Percentiles rank a stretch among this genome's conserved stretches.
phyloP scores from a whole-genome alignment of 2,329 filamentous ascomycete species.

The Clonostachys chloroleuca region DNA sequence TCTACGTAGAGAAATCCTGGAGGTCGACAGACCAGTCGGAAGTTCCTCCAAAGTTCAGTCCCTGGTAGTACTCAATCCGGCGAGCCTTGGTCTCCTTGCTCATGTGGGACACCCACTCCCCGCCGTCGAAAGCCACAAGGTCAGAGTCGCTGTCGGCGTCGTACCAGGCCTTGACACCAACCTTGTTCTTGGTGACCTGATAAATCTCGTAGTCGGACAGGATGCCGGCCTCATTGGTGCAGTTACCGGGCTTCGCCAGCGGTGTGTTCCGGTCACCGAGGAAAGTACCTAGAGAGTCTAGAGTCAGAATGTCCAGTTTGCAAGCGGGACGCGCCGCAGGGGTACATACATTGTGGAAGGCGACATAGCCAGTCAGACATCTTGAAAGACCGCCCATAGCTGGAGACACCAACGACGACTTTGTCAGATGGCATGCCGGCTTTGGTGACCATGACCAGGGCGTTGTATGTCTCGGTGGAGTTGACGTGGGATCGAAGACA shows the following conservation, averaged over 20 bases:
- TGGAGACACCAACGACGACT: constrained; percentile 19
- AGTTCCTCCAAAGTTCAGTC: constrained; percentile 7
- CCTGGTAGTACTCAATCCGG: neutral
- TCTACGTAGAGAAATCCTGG: neutral
- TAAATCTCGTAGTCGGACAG: constrained; percentile 21
- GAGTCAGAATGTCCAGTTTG: constrained; percentile 1
- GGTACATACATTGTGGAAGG: constrained; percentile 16
- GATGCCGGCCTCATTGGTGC: constrained; percentile 20
- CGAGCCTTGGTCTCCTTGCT: constrained; percentile 3
- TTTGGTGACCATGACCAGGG: constrained; percentile 28
- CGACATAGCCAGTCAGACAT: constrained; percentile 21
- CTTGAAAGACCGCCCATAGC: constrained; percentile 22
- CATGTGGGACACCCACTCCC: constrained; percentile 12
- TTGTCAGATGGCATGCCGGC: constrained; percentile 19
- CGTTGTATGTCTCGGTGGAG: constrained; percentile 22
- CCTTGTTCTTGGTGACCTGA: constrained; percentile 15
- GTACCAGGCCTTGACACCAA: constrained; percentile 2
- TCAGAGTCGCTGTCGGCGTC: constrained; percentile 1
- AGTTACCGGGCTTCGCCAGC: constrained; percentile 11
- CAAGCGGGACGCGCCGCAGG: neutral
- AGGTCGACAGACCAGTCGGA: constrained; percentile 12
- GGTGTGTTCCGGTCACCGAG: constrained; percentile 5
- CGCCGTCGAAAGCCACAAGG: constrained; percentile 8
- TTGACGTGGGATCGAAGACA: constrained; percentile 28
- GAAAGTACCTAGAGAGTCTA: constrained; percentile 6